Evolutionary conservation across 176 grass and related monocot genomes (phyloP), one percentile per base, ranked within the genome.

Genomic region (Phragmites australis): DNA sequence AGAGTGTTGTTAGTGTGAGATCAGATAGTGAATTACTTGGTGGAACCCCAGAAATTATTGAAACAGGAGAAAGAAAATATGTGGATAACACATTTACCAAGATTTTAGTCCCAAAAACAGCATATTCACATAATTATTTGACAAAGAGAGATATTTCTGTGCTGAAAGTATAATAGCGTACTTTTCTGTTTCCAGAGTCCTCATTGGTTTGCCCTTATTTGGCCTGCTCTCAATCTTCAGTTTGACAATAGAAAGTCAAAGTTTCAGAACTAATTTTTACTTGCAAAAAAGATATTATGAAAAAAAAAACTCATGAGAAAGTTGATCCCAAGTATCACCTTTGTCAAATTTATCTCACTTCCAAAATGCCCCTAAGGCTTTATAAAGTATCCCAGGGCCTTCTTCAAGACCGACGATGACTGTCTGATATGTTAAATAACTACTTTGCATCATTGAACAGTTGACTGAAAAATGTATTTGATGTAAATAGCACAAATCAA

Each of bases 181-280:
- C 92, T 40, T 89, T 37, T 72, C 64, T 49, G 83, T 79, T 40
- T 83, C 88, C 52, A 88, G 65, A 74, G 51, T 94, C 34, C 83
- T 88, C 56, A 91, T 55, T 72, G 92, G 92, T 7, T 74, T 74
- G 9, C 72, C 64, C 61, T 66, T 86, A 31, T 88, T 76, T 56
- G 92, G 92, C 56, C 75, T 84, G 70, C 88, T 94, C 57, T 87
- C 88, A 70, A 91, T 81, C 91, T 94, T 83, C 53, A 56, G 37
- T 46, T 56, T 18, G 37, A n/a, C n/a, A 68, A 78, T 25, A 19
- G 9, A 49, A 49, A 71, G 15, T 32, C 53, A 71, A 79, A 18
- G 41, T 40, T 49, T n/a, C 46, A 68, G 48, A 66, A 70, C 25
- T 23, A 70, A 6, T 34, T 32, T 78, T 48, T 43, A 23, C 44